These are phyloP conservation scores for Neocatenulostroma microsporum DNA, from an alignment of 2,329 filamentous ascomycete species.

Conservation along the genomic window DNA sequence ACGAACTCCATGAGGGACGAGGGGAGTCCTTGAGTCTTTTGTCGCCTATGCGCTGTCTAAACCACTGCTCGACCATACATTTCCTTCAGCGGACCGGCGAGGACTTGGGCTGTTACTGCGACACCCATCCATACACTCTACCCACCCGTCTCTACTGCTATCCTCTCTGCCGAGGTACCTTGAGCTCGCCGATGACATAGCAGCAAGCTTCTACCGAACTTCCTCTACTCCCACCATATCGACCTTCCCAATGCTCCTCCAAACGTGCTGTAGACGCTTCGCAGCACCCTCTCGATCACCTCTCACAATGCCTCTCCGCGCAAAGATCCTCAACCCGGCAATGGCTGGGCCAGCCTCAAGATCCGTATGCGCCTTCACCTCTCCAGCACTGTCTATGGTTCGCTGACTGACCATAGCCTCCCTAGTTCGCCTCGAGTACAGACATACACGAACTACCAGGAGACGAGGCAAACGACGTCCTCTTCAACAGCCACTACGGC, in stretches of 20 bases:
- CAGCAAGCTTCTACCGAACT: not conserved
- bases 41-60: too few relatives aligned
- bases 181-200: slow-evolving; percentile 2
- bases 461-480: slow-evolving; percentile 81
- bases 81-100: too few relatives aligned
- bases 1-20: not conserved
- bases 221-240: not conserved
- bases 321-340: slow-evolving; percentile 59
- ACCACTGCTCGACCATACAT: too few relatives aligned
- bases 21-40: too few relatives aligned
- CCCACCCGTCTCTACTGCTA: too few relatives aligned
- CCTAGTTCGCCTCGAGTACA: slow-evolving; percentile 25
- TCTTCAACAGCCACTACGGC: slow-evolving; percentile 83
- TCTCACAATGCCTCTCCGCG: slow-evolving; percentile 67
- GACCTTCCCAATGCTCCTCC: slow-evolving; percentile 39
- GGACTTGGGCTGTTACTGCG: too few relatives aligned
- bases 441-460: slow-evolving; percentile 49
- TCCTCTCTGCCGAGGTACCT: slow-evolving; percentile 4
- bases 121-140: too few relatives aligned
- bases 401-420: slow-evolving; percentile 26
- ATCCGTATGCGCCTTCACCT: slow-evolving; percentile 37
- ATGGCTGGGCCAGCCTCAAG: slow-evolving; percentile 40
- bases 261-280: slow-evolving; percentile 33
- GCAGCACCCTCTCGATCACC: slow-evolving; percentile 22
- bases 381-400: slow-evolving; percentile 3